Evolutionary conservation across 73 alveolate species (phyloP), one percentile per base, ranked within the genome.

Genomic region (Blepharisma stoltei): DNA sequence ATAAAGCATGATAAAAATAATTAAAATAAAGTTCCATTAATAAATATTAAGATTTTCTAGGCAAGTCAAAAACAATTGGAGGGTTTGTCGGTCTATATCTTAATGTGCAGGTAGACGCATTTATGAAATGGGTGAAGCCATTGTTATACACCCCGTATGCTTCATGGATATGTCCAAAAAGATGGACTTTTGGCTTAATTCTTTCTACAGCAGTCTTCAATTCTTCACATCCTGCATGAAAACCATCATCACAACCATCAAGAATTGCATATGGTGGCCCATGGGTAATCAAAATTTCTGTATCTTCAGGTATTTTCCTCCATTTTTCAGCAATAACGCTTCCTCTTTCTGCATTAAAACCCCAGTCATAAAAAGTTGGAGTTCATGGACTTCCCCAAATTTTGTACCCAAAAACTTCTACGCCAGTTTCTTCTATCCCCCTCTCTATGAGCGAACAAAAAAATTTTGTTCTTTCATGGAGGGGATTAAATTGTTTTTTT

Each of bases 271-370:
- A 55, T 9, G 86, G 86, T 23, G 86, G 86, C 6, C 86, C 86
- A 70, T 79, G 86, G 2, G 86, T 79, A 23, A 79, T 79, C 52
- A 79, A 21, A 6, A 79, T 79, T 23, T 79, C 86, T 7, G 86
- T 79, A 67, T 79, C 81, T 6, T 32, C 46, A 6, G 86, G 86
- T 37, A 79, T 79, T 79, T 45, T 25, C 38, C 37, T 49, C 81
- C 86, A 79, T 45, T 69, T 79, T 69, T 67, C 73, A 18, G 25
- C 27, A 7, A 70, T 23, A 45, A 38, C 66, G 7, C 50, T 41
- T 25, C 81, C 86, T 44, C 70, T 25, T 14, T 79, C 52, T 6
- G 46, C 65, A 43, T 41, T 69, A 69, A 79, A 79, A 25, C 76
- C 86, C 86, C 86, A 79, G 23, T 70, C 83, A 41, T 41, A 38